Evolutionary conservation across 495 filamentous ascomycete species (phyloP).

Genomic region (Lepidopterella palustris): DNA sequence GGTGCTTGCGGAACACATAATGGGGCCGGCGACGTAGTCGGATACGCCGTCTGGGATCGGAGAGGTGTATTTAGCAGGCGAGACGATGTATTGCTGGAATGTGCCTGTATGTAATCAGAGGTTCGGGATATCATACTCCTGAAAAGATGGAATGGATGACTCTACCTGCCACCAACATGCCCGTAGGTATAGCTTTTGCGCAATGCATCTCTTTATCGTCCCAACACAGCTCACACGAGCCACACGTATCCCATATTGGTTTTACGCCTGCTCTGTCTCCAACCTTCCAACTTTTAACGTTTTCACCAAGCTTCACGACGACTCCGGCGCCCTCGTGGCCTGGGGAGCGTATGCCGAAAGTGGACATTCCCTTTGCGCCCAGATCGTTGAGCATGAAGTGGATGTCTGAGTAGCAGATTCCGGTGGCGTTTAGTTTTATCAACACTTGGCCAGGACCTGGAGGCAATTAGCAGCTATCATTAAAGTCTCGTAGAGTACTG

Average conservation of each 20-base stretch:
- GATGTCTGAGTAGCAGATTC: conserved; percentile 46
- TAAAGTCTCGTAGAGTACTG: not conserved
- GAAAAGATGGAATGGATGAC: not conserved
- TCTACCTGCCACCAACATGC: conserved; percentile 34
- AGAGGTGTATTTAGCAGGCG: conserved; percentile 40
- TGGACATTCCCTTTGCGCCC: conserved; percentile 42
- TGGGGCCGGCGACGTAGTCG: conserved; percentile 41
- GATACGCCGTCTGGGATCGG: conserved; percentile 40
- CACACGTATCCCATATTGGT: conserved; percentile 48
- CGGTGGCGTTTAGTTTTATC: conserved; percentile 44
- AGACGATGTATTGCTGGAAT: conserved; percentile 3
- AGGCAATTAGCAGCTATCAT: not conserved
- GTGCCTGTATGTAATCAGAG: no score
- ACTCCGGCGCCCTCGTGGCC: conserved; percentile 53
- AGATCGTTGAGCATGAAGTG: conserved; percentile 45
- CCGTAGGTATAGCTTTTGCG: conserved; percentile 33
- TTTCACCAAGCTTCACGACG: conserved; percentile 45
- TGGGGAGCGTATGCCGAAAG: conserved; percentile 43
- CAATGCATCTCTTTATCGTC: conserved; percentile 43
- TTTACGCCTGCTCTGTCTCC: conserved; percentile 57
- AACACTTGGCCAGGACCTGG: conserved; percentile 45
- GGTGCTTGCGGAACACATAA: conserved; percentile 44
- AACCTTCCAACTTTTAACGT: conserved; percentile 49
- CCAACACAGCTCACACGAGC: conserved; percentile 45
- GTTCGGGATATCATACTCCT: no score